Evolutionary conservation across 176 grass and related monocot genomes (phyloP), one percentile per base, ranked within the genome.

Genomic region (bread wheat (Triticum aestivum)): DNA sequence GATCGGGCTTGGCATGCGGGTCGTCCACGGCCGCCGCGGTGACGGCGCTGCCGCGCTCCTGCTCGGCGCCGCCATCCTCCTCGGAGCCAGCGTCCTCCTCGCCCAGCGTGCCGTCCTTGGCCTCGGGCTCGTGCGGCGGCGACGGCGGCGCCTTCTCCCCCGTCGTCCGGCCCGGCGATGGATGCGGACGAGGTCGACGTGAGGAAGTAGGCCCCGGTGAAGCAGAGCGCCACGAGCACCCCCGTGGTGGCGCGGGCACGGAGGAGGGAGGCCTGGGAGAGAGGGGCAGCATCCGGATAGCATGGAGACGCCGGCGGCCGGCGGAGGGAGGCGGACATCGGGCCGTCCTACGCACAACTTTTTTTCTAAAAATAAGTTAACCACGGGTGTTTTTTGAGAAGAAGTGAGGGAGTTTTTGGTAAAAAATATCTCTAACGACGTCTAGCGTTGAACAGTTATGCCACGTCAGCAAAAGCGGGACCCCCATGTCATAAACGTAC

Each of bases 161-260:
- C 33, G 45, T 18, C 26, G 44, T 45, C 61, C 15, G 74, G 51
- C 44, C 63, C 85, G 35, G 59, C 68, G 1, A 61, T 82, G 11
- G 84, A 61, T 56, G 82, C 35, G 39, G 92, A 68, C 4, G 86
- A 92, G 47, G 91, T 88, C 1, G 92, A 92, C 18, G 91, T 87
- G 51, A 96, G 88, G 72, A 98, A 90, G 88, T 88, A 98, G 0
- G 90, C 96, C 5, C 91, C 93, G 13, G 92, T 87, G 70, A 95
- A 34, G 82, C 96, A 98, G 17, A 95, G 84, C 29, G 89, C 78
- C 21, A 95, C 93, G 69, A 95, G 89, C 41, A 98, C 37, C 6
- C 74, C 93, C 18, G 90, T 95, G 4, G 90, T 95, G 49, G 90
- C 83, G 84, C 37, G 37, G 37, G 34, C 34, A 35, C 5, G 34